Base-by-base conservation (phyloP, 2,329 filamentous ascomycete genomes). In the Daldinia sp. region DNA sequence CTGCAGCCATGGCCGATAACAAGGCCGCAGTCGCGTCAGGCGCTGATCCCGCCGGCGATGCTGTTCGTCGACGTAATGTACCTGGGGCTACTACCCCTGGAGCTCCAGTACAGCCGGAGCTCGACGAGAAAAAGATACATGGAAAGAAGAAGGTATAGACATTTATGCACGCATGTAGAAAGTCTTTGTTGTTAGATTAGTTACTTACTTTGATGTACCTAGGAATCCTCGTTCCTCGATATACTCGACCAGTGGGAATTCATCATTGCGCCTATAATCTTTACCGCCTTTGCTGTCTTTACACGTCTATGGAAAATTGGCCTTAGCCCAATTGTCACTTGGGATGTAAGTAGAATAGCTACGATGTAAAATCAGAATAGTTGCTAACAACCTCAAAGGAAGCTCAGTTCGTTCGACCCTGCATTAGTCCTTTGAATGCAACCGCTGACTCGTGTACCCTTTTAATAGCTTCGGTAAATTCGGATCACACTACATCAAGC, bases 401-500 rank as follows among this genome's bases (percentile, higher is more conserved):
- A 77, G 86, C 86, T 71, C 86, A 89, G 85, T 86, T 79, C 72
- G 85, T 81, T 43, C 25, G 60, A 58, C 56, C 54, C 25, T 49
- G 53, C 43, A 27, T 43, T 34, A 30, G 47, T 39, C 54, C 41
- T 49, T 58, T 48, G 65, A 69, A 65, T 72, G 29, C 45, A 17
- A 54, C 63, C 63, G 67, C 70, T 77, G 66, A 79, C 70, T 11
- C 53, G 15, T 67, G 30, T 41, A 43, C 58, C 54, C n/a, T 15
- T 50, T 62, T 60, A 51, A 70, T 61, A 93, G 90, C 78, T 96
- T 96, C 78, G 92, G 92, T 76, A 99, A 99, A 82, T 99, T 99
- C 79, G 95, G 95, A 68, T 98, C 94, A 72, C 94, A 99, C 81
- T 99, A 99, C 79, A 89, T 99, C 76, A 97, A 99, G 79, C 92